Conservation (phyloP, 345 rosid species). For the Aegle marmelos region DNA sequence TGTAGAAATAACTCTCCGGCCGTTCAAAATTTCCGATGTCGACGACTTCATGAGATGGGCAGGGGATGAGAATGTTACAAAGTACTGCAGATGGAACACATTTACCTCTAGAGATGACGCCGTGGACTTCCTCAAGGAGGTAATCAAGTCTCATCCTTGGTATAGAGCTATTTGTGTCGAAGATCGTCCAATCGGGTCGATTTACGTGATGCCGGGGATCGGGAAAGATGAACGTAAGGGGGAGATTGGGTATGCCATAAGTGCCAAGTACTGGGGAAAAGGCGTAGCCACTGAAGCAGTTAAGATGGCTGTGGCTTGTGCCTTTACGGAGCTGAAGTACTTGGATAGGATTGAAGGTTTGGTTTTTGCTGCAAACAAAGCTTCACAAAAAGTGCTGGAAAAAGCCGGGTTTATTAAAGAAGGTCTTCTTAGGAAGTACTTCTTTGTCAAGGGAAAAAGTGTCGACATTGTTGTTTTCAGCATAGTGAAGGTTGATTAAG, state of each 20-base stretch:
- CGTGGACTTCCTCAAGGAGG: slow-evolving; percentile 11
- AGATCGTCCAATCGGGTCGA: slow-evolving; percentile 12
- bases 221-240: slow-evolving; percentile 20
- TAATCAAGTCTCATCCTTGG: slow-evolving; percentile 15
- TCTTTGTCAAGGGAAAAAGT: slow-evolving; percentile 3
- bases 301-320: background rate
- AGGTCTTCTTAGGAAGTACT: slow-evolving; percentile 6
- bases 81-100: slow-evolving; percentile 20
- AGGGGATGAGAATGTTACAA: slow-evolving; percentile 19
- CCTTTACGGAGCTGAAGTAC: background rate
- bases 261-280: slow-evolving; percentile 15
- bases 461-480: slow-evolving; percentile 5
- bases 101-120: slow-evolving; percentile 11
- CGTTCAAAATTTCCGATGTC: slow-evolving; percentile 9
- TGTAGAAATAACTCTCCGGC: slow-evolving; percentile 14
- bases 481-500: background rate
- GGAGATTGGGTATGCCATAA: slow-evolving; percentile 22
- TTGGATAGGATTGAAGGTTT: slow-evolving; percentile 5
- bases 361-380: slow-evolving; percentile 10
- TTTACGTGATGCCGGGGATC: slow-evolving; percentile 11
- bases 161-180: slow-evolving; percentile 17
- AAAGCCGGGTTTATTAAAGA: slow-evolving; percentile 16
- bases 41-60: slow-evolving; percentile 23
- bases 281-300: slow-evolving; percentile 14
- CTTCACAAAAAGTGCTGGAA: slow-evolving; percentile 7